Evolutionary conservation across 2,329 filamentous ascomycete species (phyloP), one percentile per base, ranked within the genome.

Genomic region (Sporothrix brunneoviolacea): DNA sequence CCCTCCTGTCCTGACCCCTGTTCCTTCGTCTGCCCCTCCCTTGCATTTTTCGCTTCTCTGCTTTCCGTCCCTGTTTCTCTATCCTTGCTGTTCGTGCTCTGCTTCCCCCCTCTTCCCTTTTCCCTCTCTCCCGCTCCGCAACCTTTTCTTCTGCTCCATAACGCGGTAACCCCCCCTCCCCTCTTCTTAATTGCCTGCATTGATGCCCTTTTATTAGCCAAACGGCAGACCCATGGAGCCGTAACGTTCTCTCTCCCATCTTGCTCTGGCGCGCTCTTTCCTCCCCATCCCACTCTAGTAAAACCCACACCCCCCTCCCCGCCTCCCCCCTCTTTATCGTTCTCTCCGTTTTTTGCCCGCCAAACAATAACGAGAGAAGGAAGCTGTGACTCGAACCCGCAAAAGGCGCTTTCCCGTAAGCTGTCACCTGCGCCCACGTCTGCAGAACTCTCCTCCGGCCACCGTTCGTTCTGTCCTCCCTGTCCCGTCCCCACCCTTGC

Each of bases 191-290:
- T 32, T 39, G 45, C 46, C 19, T 48, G 44, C 44, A 52, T 52
- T 52, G 38, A 52, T 36, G 42, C 22, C 16, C 12, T 44, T 51
- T 45, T 51, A 32, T 51, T 46, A 40, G 42, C 48, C 48, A 46
- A 27, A 45, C 41, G 48, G 40, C 32, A 47, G 43, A 46, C 43
- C 44, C 44, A 38, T 46, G 44, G 22, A 30, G 16, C 27, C 44
- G 44, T 46, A 47, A 30, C 44, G 13, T 47, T 33, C 32, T 48
- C 44, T 37, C 24, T 19, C 32, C 35, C 27, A 40, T 48, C 36
- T 48, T 35, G n/a, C 7, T 36, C 42, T n/a, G n/a, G n/a, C n/a
- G n/a, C n/a, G 42, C 19, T 22, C 42, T 35, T 36, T 24, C 30
- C 30, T 12, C 16, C 22, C 22, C 41, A 12, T 44, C n/a, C n/a